These are phyloP conservation scores for Mucor velutinosus DNA, from an alignment of 371 early-diverging fungal genomes.

Conservation along the genomic window DNA sequence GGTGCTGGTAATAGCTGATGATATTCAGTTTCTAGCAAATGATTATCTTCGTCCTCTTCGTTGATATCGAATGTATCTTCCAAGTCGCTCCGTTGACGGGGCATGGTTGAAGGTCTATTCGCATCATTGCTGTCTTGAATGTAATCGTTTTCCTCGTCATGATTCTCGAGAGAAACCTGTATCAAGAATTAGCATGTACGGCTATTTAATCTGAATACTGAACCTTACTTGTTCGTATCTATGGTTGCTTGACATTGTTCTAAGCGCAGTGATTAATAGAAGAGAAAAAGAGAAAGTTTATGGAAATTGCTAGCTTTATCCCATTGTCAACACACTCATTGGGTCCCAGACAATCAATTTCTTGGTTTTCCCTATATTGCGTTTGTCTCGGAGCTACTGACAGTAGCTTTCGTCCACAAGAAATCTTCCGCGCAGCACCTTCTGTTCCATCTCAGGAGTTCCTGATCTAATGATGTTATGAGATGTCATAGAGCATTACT, in stretches of 20 bases:
- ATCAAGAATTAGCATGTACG: not conserved
- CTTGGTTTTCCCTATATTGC: not conserved
- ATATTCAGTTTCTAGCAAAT: not conserved
- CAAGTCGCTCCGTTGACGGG: slow-evolving; percentile 20
- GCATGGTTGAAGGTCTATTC: not conserved
- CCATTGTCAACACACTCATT: not conserved
- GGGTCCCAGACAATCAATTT: not conserved
- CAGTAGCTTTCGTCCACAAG: not conserved
- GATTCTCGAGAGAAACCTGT: not conserved
- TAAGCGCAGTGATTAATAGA: not conserved
- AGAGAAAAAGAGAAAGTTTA: not conserved
- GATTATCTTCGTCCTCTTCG: slow-evolving; percentile 14
- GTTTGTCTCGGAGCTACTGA: not conserved
- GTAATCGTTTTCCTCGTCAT: not conserved
- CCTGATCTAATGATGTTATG: too few species aligned
- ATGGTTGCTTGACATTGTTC: not conserved
- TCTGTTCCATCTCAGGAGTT: not conserved
- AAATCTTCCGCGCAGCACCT: not conserved
- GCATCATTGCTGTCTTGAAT: not conserved
- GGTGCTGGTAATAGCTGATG: not conserved
- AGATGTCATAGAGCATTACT: too few species aligned
- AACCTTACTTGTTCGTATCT: not conserved
- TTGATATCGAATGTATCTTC: slow-evolving; percentile 29
- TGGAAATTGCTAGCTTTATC: not conserved
- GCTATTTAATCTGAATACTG: not conserved